Evolutionary conservation across 2,329 filamentous ascomycete genomes (phyloP).

Genomic region (Alternaria brassicae): DNA sequence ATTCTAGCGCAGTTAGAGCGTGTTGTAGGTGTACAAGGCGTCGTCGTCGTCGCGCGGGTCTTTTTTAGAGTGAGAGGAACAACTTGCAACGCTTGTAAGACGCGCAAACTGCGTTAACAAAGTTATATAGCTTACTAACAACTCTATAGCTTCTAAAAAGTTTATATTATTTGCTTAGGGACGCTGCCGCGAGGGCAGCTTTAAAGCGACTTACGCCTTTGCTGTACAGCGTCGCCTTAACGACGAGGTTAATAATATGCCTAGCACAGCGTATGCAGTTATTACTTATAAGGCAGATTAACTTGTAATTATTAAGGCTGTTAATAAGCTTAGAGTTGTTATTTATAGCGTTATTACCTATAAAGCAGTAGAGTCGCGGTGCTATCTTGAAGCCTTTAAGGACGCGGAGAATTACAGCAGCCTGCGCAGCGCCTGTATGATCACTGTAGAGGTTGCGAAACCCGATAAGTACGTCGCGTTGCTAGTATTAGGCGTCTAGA

Average conservation of each 20-base stretch:
- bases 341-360: slow-evolving; percentile 10
- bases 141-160: not conserved
- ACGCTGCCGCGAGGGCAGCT: not conserved
- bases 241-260: slow-evolving; percentile 5
- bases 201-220: slow-evolving; percentile 7
- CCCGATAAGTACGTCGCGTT: slow-evolving; percentile 4
- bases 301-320: not conserved
- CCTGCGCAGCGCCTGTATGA: slow-evolving; percentile 6
- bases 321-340: slow-evolving; percentile 6
- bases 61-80: not conserved
- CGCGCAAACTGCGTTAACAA: slow-evolving; percentile 6
- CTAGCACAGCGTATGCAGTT: not conserved
- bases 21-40: not conserved
- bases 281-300: no score
- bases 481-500: not conserved
- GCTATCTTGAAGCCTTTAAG: slow-evolving; percentile 6
- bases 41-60: not conserved
- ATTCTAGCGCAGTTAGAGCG: slow-evolving; percentile 7
- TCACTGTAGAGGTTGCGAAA: slow-evolving; percentile 12
- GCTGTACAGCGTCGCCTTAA: slow-evolving; percentile 8
- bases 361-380: slow-evolving; percentile 6
- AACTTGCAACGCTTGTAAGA: slow-evolving; percentile 8
- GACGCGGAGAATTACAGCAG: not conserved
- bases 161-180: not conserved
- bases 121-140: slow-evolving; percentile 12